phyloP scores from a whole-genome alignment of 352 stramenopile species.

The Phytopythium ostracodes region DNA sequence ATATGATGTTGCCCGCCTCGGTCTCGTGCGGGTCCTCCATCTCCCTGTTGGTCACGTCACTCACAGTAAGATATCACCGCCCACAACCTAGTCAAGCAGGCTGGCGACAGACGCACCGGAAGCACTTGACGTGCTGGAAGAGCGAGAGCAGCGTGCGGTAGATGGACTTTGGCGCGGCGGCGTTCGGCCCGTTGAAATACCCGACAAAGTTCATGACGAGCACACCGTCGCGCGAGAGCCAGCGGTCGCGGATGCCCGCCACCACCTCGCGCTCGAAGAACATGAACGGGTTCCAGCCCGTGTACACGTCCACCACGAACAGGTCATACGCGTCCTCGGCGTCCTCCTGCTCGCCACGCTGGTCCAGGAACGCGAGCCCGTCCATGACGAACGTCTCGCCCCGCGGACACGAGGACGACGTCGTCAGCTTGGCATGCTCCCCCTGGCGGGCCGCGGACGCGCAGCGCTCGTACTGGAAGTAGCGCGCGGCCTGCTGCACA shows the following conservation, averaged over 20 bases:
- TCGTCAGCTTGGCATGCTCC: conserved; percentile 6
- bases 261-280: conserved; percentile 71
- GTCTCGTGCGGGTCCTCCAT: conserved; percentile 35
- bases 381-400: conserved; percentile 67
- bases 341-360: conserved; percentile 7
- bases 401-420: conserved; percentile 19
- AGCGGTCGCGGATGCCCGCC: conserved; percentile 38
- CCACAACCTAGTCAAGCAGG: not conserved
- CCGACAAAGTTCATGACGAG: conserved; percentile 81
- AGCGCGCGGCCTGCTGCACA: conserved; percentile 53
- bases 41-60: conserved; percentile 20
- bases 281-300: conserved; percentile 61
- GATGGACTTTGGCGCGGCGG: conserved; percentile 60
- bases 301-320: conserved; percentile 70
- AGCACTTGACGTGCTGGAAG: conserved; percentile 67
- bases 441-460: conserved; percentile 22
- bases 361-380: conserved; percentile 53
- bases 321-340: conserved; percentile 36
- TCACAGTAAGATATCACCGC: not conserved
- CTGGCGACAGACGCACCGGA: conserved; percentile 24
- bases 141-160: conserved; percentile 59
- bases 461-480: conserved; percentile 73
- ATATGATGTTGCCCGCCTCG: conserved; percentile 64
- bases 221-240: conserved; percentile 52
- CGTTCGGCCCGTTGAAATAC: conserved; percentile 45